Base-by-base conservation (phyloP, 331 rosid genomes). In the Quercus lobata region DNA sequence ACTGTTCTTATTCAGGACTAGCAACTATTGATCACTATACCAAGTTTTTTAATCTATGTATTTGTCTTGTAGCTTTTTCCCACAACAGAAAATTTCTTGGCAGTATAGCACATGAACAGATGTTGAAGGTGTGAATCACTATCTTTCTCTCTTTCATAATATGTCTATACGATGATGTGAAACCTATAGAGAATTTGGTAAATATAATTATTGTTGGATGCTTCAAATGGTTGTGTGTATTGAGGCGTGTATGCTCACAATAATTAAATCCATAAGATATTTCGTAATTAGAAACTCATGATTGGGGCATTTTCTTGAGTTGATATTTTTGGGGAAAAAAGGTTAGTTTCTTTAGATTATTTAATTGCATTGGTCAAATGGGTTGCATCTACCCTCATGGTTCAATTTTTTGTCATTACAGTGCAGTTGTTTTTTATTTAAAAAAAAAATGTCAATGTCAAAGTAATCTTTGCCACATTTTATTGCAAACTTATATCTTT, bases 1-100 rank as follows among this genome's bases (percentile, higher is more conserved):
- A 60, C 41, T 53, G 3, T 46, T 17, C 6, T 34, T 17, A 44
- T 37, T 12, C 1, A 22, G 18, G 5, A 46, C 25, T 8, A 9
- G 14, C n/a, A 72, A 9, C 11, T 71, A 4, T 49, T 34, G 25
- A 25, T 60, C 14, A 58, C 21, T 46, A 27, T 57, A 25, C 56
- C 49, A 71, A 77, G 21, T 16, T 21, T 49, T 73, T 79, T 88
- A 72, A 85, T 84, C 29, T 71, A 34, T 69, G 62, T 78, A 76
- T 73, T 84, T 66, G 68, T 78, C 69, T 87, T 83, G 84, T 73
- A 94, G 97, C 95, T 62, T 87, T 92, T 84, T 94, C 95, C 15
- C 86, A 87, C 62, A 92, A 94, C 62, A 88, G 82, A 73, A 90
- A 89, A 83, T 91, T 82, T 75, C 88, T 94, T 69, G 97, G 97